Percentiles rank a stretch among this genome's conserved stretches.
Conservation (phyloP, 2,329 filamentous ascomycete species). For the Herpotrichia juniperi region DNA sequence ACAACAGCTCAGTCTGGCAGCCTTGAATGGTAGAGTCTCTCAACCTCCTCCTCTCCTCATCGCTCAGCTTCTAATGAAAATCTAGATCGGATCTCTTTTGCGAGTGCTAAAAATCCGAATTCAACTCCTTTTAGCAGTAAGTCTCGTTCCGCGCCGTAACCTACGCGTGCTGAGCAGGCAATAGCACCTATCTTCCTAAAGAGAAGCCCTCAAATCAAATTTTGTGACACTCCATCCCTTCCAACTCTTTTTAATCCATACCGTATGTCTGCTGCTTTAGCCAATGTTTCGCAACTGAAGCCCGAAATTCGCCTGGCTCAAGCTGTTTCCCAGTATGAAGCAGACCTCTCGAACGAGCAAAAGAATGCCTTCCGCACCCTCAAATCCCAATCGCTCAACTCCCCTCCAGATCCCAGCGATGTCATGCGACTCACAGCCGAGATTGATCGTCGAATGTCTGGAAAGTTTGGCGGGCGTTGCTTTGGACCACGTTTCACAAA, state of each 20-base stretch:
- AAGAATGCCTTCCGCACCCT: slow-evolving; percentile 35
- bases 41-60: too few species aligned
- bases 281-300: slow-evolving; percentile 30
- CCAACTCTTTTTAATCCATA: neutral
- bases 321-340: slow-evolving; percentile 50
- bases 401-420: slow-evolving; percentile 40
- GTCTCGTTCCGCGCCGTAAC: too few species aligned
- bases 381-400: slow-evolving; percentile 19
- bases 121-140: too few species aligned
- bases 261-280: slow-evolving; percentile 1
- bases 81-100: too few species aligned
- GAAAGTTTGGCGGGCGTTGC: slow-evolving; percentile 34
- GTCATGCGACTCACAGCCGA: slow-evolving; percentile 51
- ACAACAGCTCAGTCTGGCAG: too few species aligned
- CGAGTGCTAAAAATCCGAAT: too few species aligned
- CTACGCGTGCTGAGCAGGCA: too few species aligned
- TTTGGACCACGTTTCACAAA: slow-evolving; percentile 52
- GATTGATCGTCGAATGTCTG: slow-evolving; percentile 32
- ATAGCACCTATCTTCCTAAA: neutral
- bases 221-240: neutral
- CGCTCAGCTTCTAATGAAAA: too few species aligned
- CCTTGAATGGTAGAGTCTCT: too few species aligned
- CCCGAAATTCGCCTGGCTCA: slow-evolving; percentile 49
- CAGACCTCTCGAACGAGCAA: slow-evolving; percentile 42
- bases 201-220: neutral